phyloP scores from a whole-genome alignment of 202 grass and related monocot genomes.

The Eragrostis tef region DNA sequence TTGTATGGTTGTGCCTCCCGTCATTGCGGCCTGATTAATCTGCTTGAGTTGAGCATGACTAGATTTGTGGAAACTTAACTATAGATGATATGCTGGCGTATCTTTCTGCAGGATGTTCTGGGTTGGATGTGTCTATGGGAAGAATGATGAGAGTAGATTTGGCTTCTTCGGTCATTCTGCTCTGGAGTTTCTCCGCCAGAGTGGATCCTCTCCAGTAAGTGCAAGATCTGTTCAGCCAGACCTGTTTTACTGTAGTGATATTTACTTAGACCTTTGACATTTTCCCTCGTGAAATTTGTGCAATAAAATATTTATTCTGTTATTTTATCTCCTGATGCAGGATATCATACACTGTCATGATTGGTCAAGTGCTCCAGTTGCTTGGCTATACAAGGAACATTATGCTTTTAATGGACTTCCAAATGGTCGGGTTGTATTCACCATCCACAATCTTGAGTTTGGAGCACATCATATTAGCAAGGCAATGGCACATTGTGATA shows the following conservation, averaged over 20 bases:
- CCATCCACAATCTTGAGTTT: constrained; percentile 99
- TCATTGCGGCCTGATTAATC: background rate
- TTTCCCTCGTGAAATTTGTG: background rate
- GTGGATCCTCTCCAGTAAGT: constrained; percentile 77
- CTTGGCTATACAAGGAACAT: constrained; percentile 92
- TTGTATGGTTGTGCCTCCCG: background rate
- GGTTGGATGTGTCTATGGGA: constrained; percentile 91
- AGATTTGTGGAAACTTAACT: constrained; percentile 15
- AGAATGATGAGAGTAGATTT: constrained; percentile 82
- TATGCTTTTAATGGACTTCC: constrained; percentile 68
- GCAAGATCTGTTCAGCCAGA: constrained; percentile 4
- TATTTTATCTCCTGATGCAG: constrained; percentile 45
- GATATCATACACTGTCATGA: constrained; percentile 99
- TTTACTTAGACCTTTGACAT: constrained; percentile 13
- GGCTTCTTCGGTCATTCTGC: constrained; percentile 91
- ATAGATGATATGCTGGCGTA: constrained; percentile 10
- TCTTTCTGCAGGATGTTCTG: constrained; percentile 81
- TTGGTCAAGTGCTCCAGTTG: constrained; percentile 94
- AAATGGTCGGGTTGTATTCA: constrained; percentile 84
- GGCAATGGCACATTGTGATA: constrained; percentile 78
- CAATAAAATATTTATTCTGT: background rate
- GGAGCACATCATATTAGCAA: constrained; percentile 80
- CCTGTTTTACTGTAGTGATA: background rate
- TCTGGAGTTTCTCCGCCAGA: constrained; percentile 81
- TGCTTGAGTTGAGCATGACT: constrained; percentile 22